Conservation (phyloP, 805 yeast genomes). For the Monosporozyma aerobia region DNA sequence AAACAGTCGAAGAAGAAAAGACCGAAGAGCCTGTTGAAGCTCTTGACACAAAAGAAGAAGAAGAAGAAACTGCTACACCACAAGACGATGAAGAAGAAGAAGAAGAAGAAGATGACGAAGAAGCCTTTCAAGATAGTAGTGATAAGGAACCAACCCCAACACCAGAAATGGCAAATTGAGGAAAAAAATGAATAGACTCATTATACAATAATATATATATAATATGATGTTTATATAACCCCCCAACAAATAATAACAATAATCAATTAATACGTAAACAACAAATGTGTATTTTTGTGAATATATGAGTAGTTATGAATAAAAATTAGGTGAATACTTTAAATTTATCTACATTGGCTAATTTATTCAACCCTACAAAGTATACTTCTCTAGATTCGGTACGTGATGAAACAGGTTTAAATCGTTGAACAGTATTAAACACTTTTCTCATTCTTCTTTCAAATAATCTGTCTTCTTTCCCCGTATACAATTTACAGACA, state of each 20-base stretch:
- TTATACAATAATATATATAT: constrained; percentile 4
- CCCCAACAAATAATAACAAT: neutral
- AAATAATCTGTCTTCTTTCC: constrained; percentile 63
- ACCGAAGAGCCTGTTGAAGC: constrained; percentile 4
- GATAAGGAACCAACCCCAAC: constrained; percentile 3
- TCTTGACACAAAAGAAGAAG: constrained; percentile 14
- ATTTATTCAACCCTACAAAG: constrained; percentile 56
- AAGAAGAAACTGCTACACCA: constrained; percentile 6
- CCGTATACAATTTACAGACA: constrained; percentile 79
- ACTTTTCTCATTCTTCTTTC: constrained; percentile 47
- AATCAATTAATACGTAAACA: neutral
- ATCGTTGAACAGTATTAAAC: constrained; percentile 55
- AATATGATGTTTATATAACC: neutral
- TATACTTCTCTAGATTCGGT: constrained; percentile 75
- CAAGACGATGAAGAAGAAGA: neutral
- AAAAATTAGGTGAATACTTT: constrained; percentile 31
- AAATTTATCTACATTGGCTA: constrained; percentile 33
- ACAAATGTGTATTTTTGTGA: too few species aligned
- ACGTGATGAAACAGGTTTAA: constrained; percentile 77
- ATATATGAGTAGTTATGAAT: neutral
- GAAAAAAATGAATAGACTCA: neutral
- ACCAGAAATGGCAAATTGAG: neutral
- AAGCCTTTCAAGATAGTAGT: constrained; percentile 8
- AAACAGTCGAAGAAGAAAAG: constrained; percentile 3
- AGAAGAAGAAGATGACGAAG: constrained; percentile 7